Percentiles rank a stretch among this genome's conserved stretches.
phyloP scores from a whole-genome alignment of 768 basidiomycete species.

The Boletus barrowsii region DNA sequence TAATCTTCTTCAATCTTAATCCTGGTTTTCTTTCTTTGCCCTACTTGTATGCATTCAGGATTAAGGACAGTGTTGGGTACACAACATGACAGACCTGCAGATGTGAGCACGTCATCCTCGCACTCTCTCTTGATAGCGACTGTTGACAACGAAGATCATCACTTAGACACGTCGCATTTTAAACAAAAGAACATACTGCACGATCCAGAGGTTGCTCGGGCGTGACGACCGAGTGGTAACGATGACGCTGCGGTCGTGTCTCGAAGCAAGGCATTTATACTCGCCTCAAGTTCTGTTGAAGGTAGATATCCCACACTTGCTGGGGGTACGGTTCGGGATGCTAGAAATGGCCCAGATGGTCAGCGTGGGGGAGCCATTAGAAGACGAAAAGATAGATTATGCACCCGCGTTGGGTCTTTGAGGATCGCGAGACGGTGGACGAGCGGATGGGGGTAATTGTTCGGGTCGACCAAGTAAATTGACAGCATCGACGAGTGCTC shows the following conservation, averaged over 20 bases:
- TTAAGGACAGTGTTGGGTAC: background rate
- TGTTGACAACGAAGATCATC: background rate
- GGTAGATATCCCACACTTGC: conserved; percentile 8
- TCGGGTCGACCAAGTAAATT: background rate
- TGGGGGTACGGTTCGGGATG: background rate
- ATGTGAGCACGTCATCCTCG: conserved; percentile 4
- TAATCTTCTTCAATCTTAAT: conserved; percentile 19
- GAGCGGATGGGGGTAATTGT: background rate
- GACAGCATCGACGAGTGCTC: conserved; percentile 14
- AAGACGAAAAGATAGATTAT: background rate
- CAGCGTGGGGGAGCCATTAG: background rate
- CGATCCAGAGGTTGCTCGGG: background rate
- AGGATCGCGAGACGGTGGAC: background rate
- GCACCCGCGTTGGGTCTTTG: background rate
- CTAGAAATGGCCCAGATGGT: background rate
- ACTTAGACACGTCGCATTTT: background rate
- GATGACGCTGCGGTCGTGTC: background rate
- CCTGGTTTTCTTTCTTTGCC: conserved; percentile 4
- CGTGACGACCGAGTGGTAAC: background rate
- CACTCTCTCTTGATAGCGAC: conserved; percentile 9
- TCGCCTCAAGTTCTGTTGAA: conserved; percentile 2
- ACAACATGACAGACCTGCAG: background rate
- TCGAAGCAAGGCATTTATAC: conserved; percentile 1
- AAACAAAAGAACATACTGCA: background rate
- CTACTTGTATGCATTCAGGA: background rate